Evolutionary conservation across 2,329 filamentous ascomycete genomes (phyloP), one percentile per base, ranked within the genome.

Genomic region (Trichoderma hamatum): DNA sequence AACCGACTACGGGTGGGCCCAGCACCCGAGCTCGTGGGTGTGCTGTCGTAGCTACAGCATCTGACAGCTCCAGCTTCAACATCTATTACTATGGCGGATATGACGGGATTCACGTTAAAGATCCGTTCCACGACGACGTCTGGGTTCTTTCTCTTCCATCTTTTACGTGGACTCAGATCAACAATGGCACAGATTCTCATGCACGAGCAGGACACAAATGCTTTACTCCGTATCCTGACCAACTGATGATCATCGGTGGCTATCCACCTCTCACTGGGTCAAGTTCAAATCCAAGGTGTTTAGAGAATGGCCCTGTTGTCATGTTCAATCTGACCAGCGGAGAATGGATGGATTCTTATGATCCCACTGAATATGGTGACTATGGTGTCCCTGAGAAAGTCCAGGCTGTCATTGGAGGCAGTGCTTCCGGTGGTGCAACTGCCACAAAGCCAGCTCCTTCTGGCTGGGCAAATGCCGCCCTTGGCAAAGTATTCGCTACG

Each of bases 61-160:
- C 88, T 55, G 92, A 94, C 75, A 84, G 83, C 39, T 92, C 90
- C 13, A 93, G 90, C 69, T 92, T 90, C 78, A 94, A 94, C 76
- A 89, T 96, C 61, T 94, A 95, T 82, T 93, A 92, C 80, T 96
- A 93, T 73, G 93, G 92, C 19, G 93, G 93, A 0, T 94, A 91
- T 75, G 80, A 88, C 69, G 88, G 86, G 0, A 72, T 89, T 6
- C 69, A 84, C 68, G 32, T 70, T 0, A 63, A 55, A 0, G 70
- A 79, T 0, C 70, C 77, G 19, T 86, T 83, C 72, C 83, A 78
- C 66, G 88, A 93, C 70, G 91, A 92, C 58, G 90, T 95, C 77
- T 96, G 92, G 92, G 90, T 94, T 26, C 82, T 96, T 14, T 92
- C 92, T 0, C 81, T 96, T 6, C 93, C 93, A 0, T 90, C 90